Percentiles rank a stretch among this genome's conserved stretches.
Evolutionary conservation across 371 early-diverging fungal genomes (phyloP).

Genomic region (Neoconidiobolus thromboides): DNA sequence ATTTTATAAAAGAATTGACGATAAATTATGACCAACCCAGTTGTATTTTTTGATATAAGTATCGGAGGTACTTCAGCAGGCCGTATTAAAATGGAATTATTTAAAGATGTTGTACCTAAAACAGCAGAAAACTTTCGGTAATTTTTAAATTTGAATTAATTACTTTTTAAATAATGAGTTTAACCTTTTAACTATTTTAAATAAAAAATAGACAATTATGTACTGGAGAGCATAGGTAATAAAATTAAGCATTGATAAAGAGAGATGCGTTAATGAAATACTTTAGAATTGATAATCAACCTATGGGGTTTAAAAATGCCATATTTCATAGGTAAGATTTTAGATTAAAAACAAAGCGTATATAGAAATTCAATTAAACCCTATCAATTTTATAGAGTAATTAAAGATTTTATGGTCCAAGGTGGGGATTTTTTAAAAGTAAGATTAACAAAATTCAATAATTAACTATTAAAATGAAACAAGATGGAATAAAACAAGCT

Average conservation of each 20-base stretch:
- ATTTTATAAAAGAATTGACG: no score
- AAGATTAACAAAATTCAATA: background rate
- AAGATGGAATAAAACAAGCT: no score
- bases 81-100: slow-evolving; percentile 91
- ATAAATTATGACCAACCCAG: slow-evolving; percentile 16
- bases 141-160: background rate
- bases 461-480: background rate
- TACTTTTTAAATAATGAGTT: background rate
- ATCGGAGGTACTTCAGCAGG: slow-evolving; percentile 62
- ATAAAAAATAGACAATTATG: slow-evolving; percentile 45
- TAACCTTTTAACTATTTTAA: background rate
- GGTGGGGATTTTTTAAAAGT: slow-evolving; percentile 94
- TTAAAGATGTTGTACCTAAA: slow-evolving; percentile 79
- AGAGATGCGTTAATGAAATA: background rate
- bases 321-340: slow-evolving; percentile 63
- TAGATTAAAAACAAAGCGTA: background rate
- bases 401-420: slow-evolving; percentile 97
- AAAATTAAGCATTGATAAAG: background rate
- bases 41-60: slow-evolving; percentile 58
- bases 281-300: slow-evolving; percentile 43
- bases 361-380: slow-evolving; percentile 10
- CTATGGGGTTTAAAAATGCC: slow-evolving; percentile 77
- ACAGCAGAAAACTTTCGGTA: slow-evolving; percentile 97
- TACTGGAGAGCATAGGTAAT: slow-evolving; percentile 74
- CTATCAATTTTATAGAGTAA: slow-evolving; percentile 29